Evolutionary conservation across 768 basidiomycete species (phyloP), one percentile per base, ranked within the genome.

Genomic region (Trametes punicea): DNA sequence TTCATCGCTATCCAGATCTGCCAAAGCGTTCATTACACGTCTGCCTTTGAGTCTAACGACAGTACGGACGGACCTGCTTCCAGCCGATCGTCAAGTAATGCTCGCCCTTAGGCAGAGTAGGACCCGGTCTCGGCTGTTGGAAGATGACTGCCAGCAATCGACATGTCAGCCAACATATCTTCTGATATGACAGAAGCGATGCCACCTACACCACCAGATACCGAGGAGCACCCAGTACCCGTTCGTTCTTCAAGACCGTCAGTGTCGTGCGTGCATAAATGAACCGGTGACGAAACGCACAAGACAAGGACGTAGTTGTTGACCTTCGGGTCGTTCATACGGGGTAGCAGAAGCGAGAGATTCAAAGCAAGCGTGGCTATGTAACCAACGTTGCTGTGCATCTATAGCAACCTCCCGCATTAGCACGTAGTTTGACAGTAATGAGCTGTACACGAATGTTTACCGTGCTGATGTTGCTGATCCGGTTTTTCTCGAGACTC

Each of bases 391-490:
- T 90, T 89, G 63, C 85, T 87, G 65, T 90, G 88, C 49, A 77
- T 81, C 89, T 57, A 46, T 5, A 18, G 27, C 40, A 48, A 30
- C 48, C 27, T 11, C 29, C 26, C 33, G 29, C 26, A 25, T 44
- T 13, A 33, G 21, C 18, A 11, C 11, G 0, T 20, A 8, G 18
- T 1, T 16, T 9, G 8, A 31, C 31, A 13, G 31, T 13, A 0
- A 23, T 15, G 29, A 1, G 23, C 15, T 2, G n/a, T 2, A 23
- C 13, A 16, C 21, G 34, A n/a, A 8, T 3, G 61, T 78, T 45
- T 44, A 90, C 90, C 39, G 87, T 91, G 65, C 85, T 88, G 60
- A 91, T 88, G 63, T 90, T 92, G 65, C 90, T 89, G 55, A 93
- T 87, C 59, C 84, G 73, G 58, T 90, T 93, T 78, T 90, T 90